Evolutionary conservation across 495 filamentous ascomycete genomes (phyloP).

Genomic region (Lasiosphaeria miniovina): DNA sequence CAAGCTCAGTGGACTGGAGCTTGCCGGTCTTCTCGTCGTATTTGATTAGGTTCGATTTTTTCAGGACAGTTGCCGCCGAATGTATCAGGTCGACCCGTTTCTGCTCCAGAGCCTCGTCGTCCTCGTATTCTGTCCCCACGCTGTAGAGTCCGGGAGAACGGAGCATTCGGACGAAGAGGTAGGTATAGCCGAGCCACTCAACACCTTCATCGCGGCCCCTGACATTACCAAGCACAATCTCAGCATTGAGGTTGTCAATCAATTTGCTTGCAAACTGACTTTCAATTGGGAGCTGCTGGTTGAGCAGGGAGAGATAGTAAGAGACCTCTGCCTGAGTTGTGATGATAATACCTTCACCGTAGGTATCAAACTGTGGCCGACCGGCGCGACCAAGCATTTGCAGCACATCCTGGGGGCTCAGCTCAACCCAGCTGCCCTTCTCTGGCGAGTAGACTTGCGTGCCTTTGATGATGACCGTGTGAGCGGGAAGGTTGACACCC

Average conservation of each 20-base stretch:
- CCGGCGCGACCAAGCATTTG: constrained; percentile 99
- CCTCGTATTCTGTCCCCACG: constrained; percentile 91
- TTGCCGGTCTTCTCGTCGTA: constrained; percentile 94
- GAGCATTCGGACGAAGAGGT: constrained; percentile 97
- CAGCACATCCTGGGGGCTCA: constrained; percentile 95
- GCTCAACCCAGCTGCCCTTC: constrained; percentile 97
- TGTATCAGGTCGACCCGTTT: constrained; percentile 96
- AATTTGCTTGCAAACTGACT: constrained; percentile 91
- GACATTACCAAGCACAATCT: constrained; percentile 94
- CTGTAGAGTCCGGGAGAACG: constrained; percentile 94
- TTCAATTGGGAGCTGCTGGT: constrained; percentile 96
- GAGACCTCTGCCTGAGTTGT: constrained; percentile 92
- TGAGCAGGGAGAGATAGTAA: constrained; percentile 93
- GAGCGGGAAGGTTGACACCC: constrained; percentile 93
- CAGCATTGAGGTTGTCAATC: constrained; percentile 95
- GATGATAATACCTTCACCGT: constrained; percentile 98
- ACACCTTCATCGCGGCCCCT: constrained; percentile 90
- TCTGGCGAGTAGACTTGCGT: constrained; percentile 98
- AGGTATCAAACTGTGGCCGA: constrained; percentile 94
- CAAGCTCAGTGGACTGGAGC: constrained; percentile 88
- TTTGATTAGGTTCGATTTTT: constrained; percentile 83
- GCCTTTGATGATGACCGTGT: constrained; percentile 96
- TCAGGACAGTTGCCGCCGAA: constrained; percentile 83
- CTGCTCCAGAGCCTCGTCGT: constrained; percentile 88
- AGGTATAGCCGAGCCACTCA: constrained; percentile 98